These are phyloP conservation scores for Tetrapyrgos nigripes DNA, from an alignment of 1,284 basidiomycete species.

Conservation along the genomic window DNA sequence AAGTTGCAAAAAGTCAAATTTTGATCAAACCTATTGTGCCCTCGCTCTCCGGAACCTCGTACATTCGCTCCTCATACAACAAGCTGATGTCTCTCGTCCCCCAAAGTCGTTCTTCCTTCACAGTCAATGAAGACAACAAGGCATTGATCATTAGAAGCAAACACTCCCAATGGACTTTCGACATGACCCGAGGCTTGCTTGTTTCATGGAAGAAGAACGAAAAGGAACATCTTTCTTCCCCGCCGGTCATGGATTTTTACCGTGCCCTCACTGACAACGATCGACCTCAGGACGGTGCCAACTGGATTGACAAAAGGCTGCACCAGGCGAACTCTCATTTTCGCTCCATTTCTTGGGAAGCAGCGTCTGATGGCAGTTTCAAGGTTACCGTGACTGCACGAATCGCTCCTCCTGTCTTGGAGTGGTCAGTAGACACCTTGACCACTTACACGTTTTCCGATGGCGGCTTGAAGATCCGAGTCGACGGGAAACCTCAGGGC, in stretches of 20 bases:
- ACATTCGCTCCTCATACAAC: constrained; percentile 1
- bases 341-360: constrained; percentile 7
- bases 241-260: constrained; percentile 14
- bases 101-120: background rate
- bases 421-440: constrained; percentile 16
- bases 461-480: constrained; percentile 1
- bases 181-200: constrained; percentile 8
- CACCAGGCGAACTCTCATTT: constrained; percentile 14
- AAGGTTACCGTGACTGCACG: constrained; percentile 8
- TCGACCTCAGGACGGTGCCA: constrained; percentile 10
- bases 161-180: constrained; percentile 11
- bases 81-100: background rate
- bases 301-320: constrained; percentile 15
- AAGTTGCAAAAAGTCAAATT: constrained; percentile 16
- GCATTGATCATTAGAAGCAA: background rate
- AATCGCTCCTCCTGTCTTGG: constrained; percentile 17
- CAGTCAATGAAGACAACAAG: background rate
- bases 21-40: background rate
- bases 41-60: background rate
- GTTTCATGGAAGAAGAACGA: constrained; percentile 10
- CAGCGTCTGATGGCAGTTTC: background rate
- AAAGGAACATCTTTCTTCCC: constrained; percentile 4
- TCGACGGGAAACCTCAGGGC: constrained; percentile 12
- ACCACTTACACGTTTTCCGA: constrained; percentile 13
- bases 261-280: constrained; percentile 16